Base-by-base conservation (phyloP, 179 eudicot genomes). In the Beta lomatogona region DNA sequence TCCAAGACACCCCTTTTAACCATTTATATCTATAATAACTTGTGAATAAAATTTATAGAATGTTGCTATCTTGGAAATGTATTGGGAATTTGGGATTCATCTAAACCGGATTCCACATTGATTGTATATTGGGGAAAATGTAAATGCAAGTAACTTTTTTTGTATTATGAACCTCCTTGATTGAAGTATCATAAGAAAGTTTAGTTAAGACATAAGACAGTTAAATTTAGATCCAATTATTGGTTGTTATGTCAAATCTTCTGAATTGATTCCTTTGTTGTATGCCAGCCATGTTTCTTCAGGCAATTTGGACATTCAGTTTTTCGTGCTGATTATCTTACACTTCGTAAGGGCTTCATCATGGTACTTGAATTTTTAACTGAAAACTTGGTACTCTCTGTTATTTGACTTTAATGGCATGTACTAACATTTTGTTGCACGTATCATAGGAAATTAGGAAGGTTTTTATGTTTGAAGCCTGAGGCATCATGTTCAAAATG, bases 301-400 rank as follows among this genome's bases (percentile, higher is more conserved):
- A 86, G 99, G 71, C 99, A 95, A 79, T 95, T 94, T 86, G 97
- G 98, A 66, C 90, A 78, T 75, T 92, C 99, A 48, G 97, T 95
- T 79, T 94, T 90, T 86, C 94, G 93, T 74, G 91, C 95, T 69
- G 98, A 95, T 86, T 95, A 95, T 83, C 96, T 95, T 73, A 92
- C 96, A 18, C 95, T 95, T 52, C 97, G 97, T 78, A 93, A 93
- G 87, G 98, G 95, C 76, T 95, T 95, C 89, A 93, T 95, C 85
- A 83, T 77, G 91, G 98, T 94, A 89, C 66, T 80, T 73, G 69
- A 14, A 54, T 73, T 16, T 18, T 2, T 75, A 61, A 71, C 61
- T 48, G 65, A 57, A 74, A 57, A 68, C 73, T 28, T 73, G 31
- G 45, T 63, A 53, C 31, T 44, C 19, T 74, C 8, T 55, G n/a